These are phyloP conservation scores for Fusarium sulawesiense DNA, from an alignment of 2,329 filamentous ascomycete genomes.

Conservation along the genomic window DNA sequence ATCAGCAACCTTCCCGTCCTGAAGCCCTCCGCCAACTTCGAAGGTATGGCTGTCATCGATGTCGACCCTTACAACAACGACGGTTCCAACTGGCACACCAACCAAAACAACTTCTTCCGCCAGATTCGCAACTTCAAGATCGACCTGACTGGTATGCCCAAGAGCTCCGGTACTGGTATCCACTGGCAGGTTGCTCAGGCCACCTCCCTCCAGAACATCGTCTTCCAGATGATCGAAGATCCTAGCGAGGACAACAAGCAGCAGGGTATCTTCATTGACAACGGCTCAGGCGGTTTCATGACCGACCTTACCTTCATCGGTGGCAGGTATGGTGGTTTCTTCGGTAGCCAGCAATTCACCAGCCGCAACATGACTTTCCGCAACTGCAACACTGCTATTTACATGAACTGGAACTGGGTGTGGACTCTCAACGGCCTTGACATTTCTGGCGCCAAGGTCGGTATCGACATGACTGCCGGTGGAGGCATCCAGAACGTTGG, in stretches of 20 bases:
- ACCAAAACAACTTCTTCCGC: slow-evolving; percentile 87
- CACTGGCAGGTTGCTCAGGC: slow-evolving; percentile 91
- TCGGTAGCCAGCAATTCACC: slow-evolving; percentile 90
- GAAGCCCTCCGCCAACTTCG: slow-evolving; percentile 77
- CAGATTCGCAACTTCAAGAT: slow-evolving; percentile 85
- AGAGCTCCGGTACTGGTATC: slow-evolving; percentile 73
- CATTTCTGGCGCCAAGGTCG: slow-evolving; percentile 80
- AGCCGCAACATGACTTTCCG: slow-evolving; percentile 86
- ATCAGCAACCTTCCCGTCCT: slow-evolving; percentile 76
- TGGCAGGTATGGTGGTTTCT: slow-evolving; percentile 79
- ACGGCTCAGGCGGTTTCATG: slow-evolving; percentile 87
- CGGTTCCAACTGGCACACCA: slow-evolving; percentile 80
- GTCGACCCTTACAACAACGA: slow-evolving; percentile 81
- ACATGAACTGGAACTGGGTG: slow-evolving; percentile 93
- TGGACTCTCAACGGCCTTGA: slow-evolving; percentile 82
- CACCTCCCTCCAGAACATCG: slow-evolving; percentile 82
- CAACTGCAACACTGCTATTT: slow-evolving; percentile 83
- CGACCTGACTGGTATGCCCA: slow-evolving; percentile 75
- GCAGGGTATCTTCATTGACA: slow-evolving; percentile 86
- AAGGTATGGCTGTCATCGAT: slow-evolving; percentile 90
- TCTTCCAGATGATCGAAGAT: slow-evolving; percentile 81
- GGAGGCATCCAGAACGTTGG: slow-evolving; percentile 79
- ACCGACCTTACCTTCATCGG: slow-evolving; percentile 86
- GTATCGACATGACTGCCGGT: slow-evolving; percentile 80
- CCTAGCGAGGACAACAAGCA: slow-evolving; percentile 73